phyloP scores from a whole-genome alignment of 2,329 filamentous ascomycete species.

The Botrytis medusae region DNA sequence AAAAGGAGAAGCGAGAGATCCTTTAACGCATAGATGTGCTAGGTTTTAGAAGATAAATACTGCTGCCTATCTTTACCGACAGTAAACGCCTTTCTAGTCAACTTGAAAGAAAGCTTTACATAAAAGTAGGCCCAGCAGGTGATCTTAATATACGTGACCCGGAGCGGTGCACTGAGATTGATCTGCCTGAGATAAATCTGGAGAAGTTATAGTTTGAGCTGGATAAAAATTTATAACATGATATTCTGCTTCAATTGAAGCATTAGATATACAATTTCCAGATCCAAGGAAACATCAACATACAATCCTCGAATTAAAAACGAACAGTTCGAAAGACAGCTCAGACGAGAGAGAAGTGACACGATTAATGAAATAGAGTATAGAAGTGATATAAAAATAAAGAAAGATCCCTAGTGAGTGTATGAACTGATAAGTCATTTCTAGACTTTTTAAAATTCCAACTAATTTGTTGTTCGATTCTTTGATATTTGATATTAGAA shows the following conservation, averaged over 20 bases:
- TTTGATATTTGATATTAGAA: too few species aligned
- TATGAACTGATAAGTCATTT: too few species aligned
- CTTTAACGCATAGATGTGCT: neutral
- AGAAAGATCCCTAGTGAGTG: too few species aligned
- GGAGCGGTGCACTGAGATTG: neutral
- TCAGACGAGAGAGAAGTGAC: neutral
- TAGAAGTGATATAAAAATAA: neutral
- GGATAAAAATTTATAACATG: neutral
- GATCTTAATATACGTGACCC: too few species aligned
- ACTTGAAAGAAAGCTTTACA: neutral
- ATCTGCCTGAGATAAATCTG: neutral
- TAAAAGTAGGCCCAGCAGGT: neutral
- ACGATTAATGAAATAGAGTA: neutral
- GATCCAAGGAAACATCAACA: neutral
- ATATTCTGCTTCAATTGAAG: neutral
- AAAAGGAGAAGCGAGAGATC: neutral
- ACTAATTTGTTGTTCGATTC: too few species aligned
- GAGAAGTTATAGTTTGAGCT: neutral
- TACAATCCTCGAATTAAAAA: neutral
- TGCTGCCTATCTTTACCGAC: neutral
- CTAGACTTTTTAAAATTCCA: too few species aligned
- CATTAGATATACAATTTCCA: neutral
- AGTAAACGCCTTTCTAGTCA: neutral
- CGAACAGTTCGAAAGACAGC: neutral
- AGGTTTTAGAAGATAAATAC: neutral